Conservation (phyloP, 345 rosid genomes). For the Lepidium africanum region DNA sequence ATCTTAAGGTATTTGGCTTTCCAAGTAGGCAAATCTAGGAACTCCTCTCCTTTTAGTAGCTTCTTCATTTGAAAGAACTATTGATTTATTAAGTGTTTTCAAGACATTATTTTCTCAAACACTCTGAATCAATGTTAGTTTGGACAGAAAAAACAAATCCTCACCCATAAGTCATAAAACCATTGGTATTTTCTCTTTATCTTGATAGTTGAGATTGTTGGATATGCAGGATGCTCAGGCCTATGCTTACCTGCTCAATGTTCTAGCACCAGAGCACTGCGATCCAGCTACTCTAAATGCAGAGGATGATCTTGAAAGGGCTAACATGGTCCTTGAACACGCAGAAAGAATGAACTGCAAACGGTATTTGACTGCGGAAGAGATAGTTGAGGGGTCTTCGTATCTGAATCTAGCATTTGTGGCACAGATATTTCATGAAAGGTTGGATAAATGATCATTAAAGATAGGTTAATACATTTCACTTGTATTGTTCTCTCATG, state of each 20-base stretch:
- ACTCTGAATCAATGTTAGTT: not conserved
- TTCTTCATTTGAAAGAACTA: not conserved
- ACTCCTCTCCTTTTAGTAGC: not conserved
- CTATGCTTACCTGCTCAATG: conserved; percentile 88
- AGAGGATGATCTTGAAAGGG: conserved; percentile 67
- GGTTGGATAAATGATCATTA: conserved; percentile 39
- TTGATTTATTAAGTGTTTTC: not conserved
- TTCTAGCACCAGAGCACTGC: conserved; percentile 85
- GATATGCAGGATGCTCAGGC: conserved; percentile 76
- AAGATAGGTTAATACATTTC: not conserved
- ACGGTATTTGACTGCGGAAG: conserved; percentile 74
- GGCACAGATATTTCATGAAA: conserved; percentile 87
- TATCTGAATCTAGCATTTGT: conserved; percentile 90
- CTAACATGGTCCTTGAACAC: conserved; percentile 75
- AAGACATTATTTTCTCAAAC: not conserved
- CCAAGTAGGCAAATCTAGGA: conserved; percentile 1
- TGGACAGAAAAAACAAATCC: not conserved
- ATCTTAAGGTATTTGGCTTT: conserved; percentile 55
- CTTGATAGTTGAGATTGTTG: not conserved
- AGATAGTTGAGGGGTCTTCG: conserved; percentile 78
- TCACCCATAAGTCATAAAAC: not conserved
- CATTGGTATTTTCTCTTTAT: not conserved
- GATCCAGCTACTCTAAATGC: conserved; percentile 63
- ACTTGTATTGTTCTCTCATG: not conserved
- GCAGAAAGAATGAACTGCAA: conserved; percentile 92